phyloP scores from a whole-genome alignment of 257 asterid species.

The Petrea volubilis region DNA sequence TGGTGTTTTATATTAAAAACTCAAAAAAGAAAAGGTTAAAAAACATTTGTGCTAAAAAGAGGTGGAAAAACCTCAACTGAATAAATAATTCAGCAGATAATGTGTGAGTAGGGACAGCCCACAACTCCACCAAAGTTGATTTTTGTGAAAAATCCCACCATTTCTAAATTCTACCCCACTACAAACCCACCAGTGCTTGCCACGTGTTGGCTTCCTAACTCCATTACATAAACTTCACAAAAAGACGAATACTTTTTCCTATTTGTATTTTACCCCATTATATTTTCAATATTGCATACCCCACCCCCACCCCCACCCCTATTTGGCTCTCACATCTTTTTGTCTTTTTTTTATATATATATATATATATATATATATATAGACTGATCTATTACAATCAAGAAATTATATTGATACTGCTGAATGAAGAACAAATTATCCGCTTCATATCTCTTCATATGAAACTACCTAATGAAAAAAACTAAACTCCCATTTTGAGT shows the following conservation, averaged over 20 bases:
- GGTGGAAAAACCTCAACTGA: conserved; percentile 43
- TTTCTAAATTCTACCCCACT: conserved; percentile 17
- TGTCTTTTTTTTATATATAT: too few species aligned
- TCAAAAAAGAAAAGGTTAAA: conserved; percentile 20
- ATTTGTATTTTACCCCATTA: conserved; percentile 7
- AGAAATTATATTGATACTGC: too few species aligned
- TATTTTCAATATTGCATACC: background rate
- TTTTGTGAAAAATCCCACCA: conserved; percentile 33
- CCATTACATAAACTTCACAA: conserved; percentile 15
- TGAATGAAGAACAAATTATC: too few species aligned
- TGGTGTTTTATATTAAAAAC: conserved; percentile 28
- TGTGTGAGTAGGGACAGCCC: conserved; percentile 51
- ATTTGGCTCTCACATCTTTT: background rate
- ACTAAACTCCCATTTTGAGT: too few species aligned
- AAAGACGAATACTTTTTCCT: conserved; percentile 19
- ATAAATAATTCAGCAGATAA: conserved; percentile 54
- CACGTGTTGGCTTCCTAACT: conserved; percentile 56
- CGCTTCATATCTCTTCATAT: too few species aligned
- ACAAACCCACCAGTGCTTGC: conserved; percentile 34
- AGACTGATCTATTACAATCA: too few species aligned
- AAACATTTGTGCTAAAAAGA: conserved; percentile 25
- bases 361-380: too few species aligned
- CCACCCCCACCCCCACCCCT: background rate
- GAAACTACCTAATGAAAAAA: too few species aligned
- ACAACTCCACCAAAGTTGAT: conserved; percentile 41